phyloP scores from a whole-genome alignment of 2,329 filamentous ascomycete genomes.

The Pyrenophora tritici-repentis region DNA sequence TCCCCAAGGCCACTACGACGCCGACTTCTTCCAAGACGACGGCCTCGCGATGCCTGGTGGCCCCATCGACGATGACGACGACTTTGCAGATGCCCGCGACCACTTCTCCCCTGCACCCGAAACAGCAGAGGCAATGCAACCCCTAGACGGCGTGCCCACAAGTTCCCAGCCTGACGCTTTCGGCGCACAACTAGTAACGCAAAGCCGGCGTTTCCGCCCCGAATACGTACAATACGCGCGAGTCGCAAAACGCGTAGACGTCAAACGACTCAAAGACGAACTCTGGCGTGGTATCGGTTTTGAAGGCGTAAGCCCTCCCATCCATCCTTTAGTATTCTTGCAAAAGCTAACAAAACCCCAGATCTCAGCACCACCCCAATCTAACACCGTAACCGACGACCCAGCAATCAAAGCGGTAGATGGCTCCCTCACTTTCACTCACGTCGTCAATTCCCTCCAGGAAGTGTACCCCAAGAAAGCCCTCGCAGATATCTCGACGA shows the following conservation, averaged over 20 bases:
- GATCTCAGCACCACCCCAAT: constrained; percentile 26
- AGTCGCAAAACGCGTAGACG: constrained; percentile 70
- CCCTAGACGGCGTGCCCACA: constrained; percentile 50
- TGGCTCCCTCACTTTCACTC: constrained; percentile 77
- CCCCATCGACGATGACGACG: constrained; percentile 67
- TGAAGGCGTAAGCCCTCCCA: constrained; percentile 43
- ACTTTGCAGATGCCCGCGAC: constrained; percentile 79
- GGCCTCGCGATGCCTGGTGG: constrained; percentile 70
- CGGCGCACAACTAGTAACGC: constrained; percentile 66
- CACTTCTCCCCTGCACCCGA: constrained; percentile 72
- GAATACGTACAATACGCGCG: constrained; percentile 70
- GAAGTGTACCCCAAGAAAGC: constrained; percentile 81
- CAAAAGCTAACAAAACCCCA: constrained; percentile 17
- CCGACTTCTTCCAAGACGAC: constrained; percentile 96
- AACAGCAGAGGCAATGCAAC: constrained; percentile 39
- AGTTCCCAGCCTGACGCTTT: constrained; percentile 60
- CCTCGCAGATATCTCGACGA: constrained; percentile 95
- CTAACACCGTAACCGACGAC: constrained; percentile 25
- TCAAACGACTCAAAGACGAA: constrained; percentile 66
- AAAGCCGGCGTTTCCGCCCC: constrained; percentile 63
- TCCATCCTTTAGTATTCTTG: not conserved
- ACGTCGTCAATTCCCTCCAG: constrained; percentile 88
- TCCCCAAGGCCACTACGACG: constrained; percentile 82
- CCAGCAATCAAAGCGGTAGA: constrained; percentile 52
- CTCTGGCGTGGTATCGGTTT: constrained; percentile 67